Conservation (phyloP, 2,329 filamentous ascomycete species). For the Triangularia setosa region DNA sequence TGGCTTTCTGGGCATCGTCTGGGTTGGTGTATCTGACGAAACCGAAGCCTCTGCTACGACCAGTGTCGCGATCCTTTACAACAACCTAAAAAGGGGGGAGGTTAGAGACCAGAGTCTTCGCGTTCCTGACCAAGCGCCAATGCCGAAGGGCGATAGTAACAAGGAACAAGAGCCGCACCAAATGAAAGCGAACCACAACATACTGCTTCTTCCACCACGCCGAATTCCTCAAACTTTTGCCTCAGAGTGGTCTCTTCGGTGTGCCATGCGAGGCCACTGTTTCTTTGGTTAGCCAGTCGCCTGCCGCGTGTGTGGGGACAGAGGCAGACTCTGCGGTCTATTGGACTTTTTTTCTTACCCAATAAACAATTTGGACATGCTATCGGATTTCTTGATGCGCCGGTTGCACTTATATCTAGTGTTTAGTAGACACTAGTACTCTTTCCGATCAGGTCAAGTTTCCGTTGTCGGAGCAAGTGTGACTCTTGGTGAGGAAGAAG, state of each 20-base stretch:
- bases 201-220: constrained; percentile 91
- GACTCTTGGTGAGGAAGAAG: constrained; percentile 11
- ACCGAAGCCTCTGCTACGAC: constrained; percentile 93
- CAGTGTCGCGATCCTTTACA: constrained; percentile 95
- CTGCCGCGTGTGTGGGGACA: not conserved
- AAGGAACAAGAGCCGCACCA: constrained; percentile 7
- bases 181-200: constrained; percentile 40
- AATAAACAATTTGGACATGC: constrained; percentile 92
- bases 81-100: constrained; percentile 63
- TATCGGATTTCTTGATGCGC: constrained; percentile 19
- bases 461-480: not conserved
- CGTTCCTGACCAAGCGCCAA: not conserved
- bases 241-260: constrained; percentile 86
- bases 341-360: constrained; percentile 57
- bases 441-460: not conserved
- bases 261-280: constrained; percentile 95
- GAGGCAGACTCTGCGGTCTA: not conserved
- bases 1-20: constrained; percentile 71
- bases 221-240: constrained; percentile 89
- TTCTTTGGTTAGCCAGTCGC: constrained; percentile 13
- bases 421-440: not conserved
- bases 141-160: not conserved
- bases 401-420: not conserved
- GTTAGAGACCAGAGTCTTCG: constrained; percentile 16
- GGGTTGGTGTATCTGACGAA: constrained; percentile 87